Conservation (phyloP, 75 land plant genomes). For the Pinus taeda region DNA sequence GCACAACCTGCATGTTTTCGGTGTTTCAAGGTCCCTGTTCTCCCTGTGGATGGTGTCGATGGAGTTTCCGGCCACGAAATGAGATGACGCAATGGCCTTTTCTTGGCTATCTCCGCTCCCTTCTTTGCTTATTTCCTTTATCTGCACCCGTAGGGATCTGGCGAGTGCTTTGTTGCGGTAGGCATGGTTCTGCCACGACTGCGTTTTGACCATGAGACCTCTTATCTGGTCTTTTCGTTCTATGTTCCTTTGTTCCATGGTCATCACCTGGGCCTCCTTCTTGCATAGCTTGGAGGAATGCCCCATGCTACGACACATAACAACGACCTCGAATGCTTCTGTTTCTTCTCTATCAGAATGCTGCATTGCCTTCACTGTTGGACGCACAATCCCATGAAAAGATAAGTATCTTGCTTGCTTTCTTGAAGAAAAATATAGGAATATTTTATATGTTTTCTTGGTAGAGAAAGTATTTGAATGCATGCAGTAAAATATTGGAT, state of each 20-base stretch:
- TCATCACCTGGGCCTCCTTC: constrained; percentile 38
- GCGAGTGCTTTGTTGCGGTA: constrained; percentile 29
- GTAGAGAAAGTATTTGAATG: too few species aligned
- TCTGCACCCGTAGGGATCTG: constrained; percentile 20
- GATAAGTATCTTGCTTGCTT: too few species aligned
- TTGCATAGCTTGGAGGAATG: constrained; percentile 23
- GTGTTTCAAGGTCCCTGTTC: neutral
- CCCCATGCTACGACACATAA: constrained; percentile 15
- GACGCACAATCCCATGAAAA: too few species aligned
- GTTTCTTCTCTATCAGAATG: constrained; percentile 22
- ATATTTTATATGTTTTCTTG: too few species aligned
- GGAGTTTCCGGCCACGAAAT: neutral
- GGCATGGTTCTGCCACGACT: constrained; percentile 34
- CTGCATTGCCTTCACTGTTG: too few species aligned
- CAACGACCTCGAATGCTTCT: constrained; percentile 20
- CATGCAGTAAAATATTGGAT: too few species aligned
- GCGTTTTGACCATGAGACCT: constrained; percentile 27
- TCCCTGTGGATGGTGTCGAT: neutral
- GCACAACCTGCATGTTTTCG: constrained; percentile 37
- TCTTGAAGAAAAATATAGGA: too few species aligned
- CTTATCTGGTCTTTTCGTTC: constrained; percentile 36
- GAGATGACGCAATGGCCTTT: neutral
- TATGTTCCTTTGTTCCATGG: constrained; percentile 24
- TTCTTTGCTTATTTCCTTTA: constrained; percentile 24
- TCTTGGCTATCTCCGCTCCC: constrained; percentile 11